Percentiles rank a stretch among this genome's conserved stretches.
Evolutionary conservation across 352 stramenopile species (phyloP).

Genomic region (Peronospora farinosa): DNA sequence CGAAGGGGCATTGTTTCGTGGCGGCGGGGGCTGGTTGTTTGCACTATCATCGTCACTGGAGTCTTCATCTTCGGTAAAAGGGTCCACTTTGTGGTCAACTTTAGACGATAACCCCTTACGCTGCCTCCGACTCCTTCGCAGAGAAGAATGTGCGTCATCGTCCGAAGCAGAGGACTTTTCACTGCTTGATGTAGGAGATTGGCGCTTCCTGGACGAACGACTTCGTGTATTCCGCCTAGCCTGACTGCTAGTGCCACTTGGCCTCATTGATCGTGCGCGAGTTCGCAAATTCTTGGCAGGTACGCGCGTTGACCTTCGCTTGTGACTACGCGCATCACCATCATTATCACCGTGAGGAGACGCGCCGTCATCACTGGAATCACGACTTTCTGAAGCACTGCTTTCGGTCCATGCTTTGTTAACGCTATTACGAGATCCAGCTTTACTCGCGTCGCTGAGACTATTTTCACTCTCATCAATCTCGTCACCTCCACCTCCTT

Average conservation of each 20-base stretch:
- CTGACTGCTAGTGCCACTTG: slow-evolving; percentile 10
- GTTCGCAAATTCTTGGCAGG: slow-evolving; percentile 17
- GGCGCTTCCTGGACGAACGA: slow-evolving; percentile 23
- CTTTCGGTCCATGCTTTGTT: slow-evolving; percentile 65
- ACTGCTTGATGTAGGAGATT: slow-evolving; percentile 20
- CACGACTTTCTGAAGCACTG: slow-evolving; percentile 55
- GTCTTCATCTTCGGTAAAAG: slow-evolving; percentile 17
- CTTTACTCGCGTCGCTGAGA: slow-evolving; percentile 42
- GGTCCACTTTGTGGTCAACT: slow-evolving; percentile 8
- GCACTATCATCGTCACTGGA: slow-evolving; percentile 14
- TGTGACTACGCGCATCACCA: slow-evolving; percentile 25
- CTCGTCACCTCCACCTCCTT: slow-evolving; percentile 12
- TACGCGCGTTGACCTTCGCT: slow-evolving; percentile 21
- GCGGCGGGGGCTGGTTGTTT: slow-evolving; percentile 6
- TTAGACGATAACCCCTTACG: slow-evolving; percentile 9
- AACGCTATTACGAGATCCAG: slow-evolving; percentile 36
- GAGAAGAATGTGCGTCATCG: slow-evolving; percentile 15
- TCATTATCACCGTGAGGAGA: slow-evolving; percentile 40
- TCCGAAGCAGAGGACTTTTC: slow-evolving; percentile 22
- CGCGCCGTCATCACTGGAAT: slow-evolving; percentile 41
- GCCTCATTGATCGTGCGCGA: slow-evolving; percentile 17
- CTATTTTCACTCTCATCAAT: slow-evolving; percentile 37
- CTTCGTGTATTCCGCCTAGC: slow-evolving; percentile 21
- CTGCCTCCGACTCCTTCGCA: slow-evolving; percentile 19
- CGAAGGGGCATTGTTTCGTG: slow-evolving; percentile 9